phyloP scores from a whole-genome alignment of 169 alveolate genomes.

The Plasmodium vinckei region DNA sequence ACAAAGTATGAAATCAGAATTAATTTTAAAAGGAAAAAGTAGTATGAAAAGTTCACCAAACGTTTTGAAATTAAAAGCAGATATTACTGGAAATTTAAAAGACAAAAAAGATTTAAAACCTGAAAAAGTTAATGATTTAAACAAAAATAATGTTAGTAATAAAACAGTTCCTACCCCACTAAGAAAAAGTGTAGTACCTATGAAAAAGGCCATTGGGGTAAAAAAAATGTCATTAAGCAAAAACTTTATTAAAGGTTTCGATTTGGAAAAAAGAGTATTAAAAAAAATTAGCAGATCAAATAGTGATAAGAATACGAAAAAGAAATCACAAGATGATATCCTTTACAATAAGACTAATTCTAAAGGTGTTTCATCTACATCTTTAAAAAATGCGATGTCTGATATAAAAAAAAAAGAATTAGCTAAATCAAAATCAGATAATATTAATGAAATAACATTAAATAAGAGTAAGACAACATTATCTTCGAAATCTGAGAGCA shows the following conservation, averaged over 20 bases:
- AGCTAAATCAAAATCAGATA: constrained; percentile 47
- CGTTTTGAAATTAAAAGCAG: constrained; percentile 35
- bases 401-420: constrained; percentile 32
- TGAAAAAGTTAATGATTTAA: constrained; percentile 47
- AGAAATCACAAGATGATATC: constrained; percentile 22
- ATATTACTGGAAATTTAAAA: constrained; percentile 21
- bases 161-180: background rate
- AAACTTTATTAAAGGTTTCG: constrained; percentile 35
- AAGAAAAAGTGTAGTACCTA: constrained; percentile 31
- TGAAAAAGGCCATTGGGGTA: constrained; percentile 40
- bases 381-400: constrained; percentile 21
- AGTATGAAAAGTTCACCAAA: constrained; percentile 30
- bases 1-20: constrained; percentile 5
- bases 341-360: constrained; percentile 12
- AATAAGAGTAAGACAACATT: constrained; percentile 9
- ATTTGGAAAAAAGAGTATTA: constrained; percentile 36
- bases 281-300: constrained; percentile 33
- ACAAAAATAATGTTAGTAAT: constrained; percentile 25
- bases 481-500: constrained; percentile 50
- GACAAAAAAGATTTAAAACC: constrained; percentile 37
- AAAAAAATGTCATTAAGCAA: constrained; percentile 35
- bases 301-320: constrained; percentile 30
- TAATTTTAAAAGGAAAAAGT: constrained; percentile 20
- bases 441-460: constrained; percentile 18
- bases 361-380: constrained; percentile 27